Conservation (phyloP, 148 eudicot species). For the Drosera capensis region DNA sequence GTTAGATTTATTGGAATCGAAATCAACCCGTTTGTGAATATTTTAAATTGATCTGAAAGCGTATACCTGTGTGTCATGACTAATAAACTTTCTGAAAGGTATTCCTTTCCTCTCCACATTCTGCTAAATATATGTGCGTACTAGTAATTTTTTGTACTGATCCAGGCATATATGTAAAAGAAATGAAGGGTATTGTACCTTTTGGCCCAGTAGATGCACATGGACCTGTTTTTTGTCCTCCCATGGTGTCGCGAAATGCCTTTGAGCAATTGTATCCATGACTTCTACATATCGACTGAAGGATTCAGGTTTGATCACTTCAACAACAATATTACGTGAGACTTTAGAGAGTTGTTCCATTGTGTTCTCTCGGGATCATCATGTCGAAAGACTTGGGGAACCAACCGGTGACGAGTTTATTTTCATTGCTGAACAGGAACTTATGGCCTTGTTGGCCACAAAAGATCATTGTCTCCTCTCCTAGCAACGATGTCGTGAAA, state of each 20-base stretch:
- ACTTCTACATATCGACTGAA: conserved; percentile 8
- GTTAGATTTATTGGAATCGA: conserved; percentile 21
- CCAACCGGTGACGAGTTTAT: conserved; percentile 4
- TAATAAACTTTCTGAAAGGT: neutral
- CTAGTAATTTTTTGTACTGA: too few relatives aligned
- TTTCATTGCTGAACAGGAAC: conserved; percentile 5
- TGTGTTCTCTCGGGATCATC: conserved; percentile 8
- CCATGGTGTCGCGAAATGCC: conserved; percentile 15
- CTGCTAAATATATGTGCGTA: too few relatives aligned
- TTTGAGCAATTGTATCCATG: conserved; percentile 19
- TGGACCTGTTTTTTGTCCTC: conserved; percentile 7
- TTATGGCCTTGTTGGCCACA: conserved; percentile 4
- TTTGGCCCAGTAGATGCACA: conserved; percentile 4
- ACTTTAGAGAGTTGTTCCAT: conserved; percentile 6
- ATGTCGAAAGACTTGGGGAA: conserved; percentile 3
- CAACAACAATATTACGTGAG: conserved; percentile 6
- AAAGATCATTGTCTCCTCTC: neutral
- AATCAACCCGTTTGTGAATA: conserved; percentile 8
- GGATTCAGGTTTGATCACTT: conserved; percentile 20
- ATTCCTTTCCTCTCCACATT: too few relatives aligned
- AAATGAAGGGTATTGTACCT: neutral
- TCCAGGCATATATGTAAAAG: too few relatives aligned
- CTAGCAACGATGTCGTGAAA: conserved; percentile 2
- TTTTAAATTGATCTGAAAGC: conserved; percentile 8
- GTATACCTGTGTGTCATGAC: conserved; percentile 15